Conservation (phyloP, 2,329 filamentous ascomycete species). For the Trichoderma sp. region DNA sequence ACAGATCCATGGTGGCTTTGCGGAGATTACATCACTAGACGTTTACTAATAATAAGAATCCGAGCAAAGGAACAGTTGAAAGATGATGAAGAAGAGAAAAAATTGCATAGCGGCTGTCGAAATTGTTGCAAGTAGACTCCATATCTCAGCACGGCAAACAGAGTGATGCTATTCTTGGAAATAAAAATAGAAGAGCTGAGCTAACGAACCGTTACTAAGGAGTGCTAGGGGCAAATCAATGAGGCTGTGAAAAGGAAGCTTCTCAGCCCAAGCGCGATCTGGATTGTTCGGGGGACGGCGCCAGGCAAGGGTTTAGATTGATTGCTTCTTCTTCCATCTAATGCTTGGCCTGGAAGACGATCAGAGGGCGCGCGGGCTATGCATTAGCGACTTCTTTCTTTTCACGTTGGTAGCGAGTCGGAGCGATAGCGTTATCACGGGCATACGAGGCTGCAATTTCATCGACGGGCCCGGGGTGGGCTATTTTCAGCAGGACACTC, state of each 20-base stretch:
- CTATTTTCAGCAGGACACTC: slow-evolving; percentile 11
- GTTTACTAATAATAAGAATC: neutral
- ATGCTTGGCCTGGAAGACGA: neutral
- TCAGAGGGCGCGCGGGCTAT: neutral
- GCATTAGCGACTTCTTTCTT: neutral
- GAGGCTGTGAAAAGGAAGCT: slow-evolving; percentile 17
- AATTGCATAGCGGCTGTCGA: neutral
- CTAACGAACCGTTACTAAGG: neutral
- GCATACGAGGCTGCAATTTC: slow-evolving; percentile 18
- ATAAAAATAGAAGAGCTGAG: neutral
- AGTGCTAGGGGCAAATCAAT: slow-evolving; percentile 7
- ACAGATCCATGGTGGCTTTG: neutral
- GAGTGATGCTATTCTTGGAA: slow-evolving; percentile 18
- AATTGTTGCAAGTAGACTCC: neutral
- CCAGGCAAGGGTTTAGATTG: neutral
- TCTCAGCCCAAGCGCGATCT: neutral
- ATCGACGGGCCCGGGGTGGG: neutral
- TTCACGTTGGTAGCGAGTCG: neutral
- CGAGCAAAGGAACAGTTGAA: neutral
- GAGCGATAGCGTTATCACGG: neutral
- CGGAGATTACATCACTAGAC: neutral
- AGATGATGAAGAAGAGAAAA: neutral
- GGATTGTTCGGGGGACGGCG: neutral
- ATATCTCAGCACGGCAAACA: slow-evolving; percentile 5
- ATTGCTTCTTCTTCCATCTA: neutral